phyloP scores from a whole-genome alignment of 805 yeast genomes.

The Candida sakaeoensis region DNA sequence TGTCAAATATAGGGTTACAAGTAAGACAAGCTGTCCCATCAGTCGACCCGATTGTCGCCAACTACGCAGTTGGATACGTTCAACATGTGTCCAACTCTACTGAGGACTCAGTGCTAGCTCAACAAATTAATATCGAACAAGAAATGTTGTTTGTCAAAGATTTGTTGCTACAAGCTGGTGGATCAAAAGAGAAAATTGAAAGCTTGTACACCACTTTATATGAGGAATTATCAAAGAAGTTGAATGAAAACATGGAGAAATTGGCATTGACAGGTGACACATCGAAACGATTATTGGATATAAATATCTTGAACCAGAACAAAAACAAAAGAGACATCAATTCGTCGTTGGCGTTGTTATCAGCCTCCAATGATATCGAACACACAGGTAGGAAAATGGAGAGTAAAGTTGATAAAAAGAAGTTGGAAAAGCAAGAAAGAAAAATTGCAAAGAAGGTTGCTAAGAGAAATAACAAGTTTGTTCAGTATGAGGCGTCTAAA shows the following conservation, averaged over 20 bases:
- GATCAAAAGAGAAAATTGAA: slow-evolving; percentile 52
- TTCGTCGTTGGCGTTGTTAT: slow-evolving; percentile 70
- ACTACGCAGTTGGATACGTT: slow-evolving; percentile 89
- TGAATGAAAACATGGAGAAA: slow-evolving; percentile 66
- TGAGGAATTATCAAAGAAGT: slow-evolving; percentile 49
- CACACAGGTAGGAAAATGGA: slow-evolving; percentile 90
- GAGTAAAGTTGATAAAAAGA: slow-evolving; percentile 92
- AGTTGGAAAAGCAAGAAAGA: slow-evolving; percentile 94
- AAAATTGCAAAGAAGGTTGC: slow-evolving; percentile 97
- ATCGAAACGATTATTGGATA: slow-evolving; percentile 78
- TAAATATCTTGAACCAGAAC: slow-evolving; percentile 58
- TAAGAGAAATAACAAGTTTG: slow-evolving; percentile 78
- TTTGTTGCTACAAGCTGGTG: slow-evolving; percentile 81
- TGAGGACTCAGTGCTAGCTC: slow-evolving; percentile 77
- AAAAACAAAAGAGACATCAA: slow-evolving; percentile 67
- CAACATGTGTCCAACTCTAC: slow-evolving; percentile 76
- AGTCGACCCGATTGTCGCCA: slow-evolving; percentile 81
- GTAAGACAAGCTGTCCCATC: slow-evolving; percentile 84
- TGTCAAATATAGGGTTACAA: slow-evolving; percentile 47
- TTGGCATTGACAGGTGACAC: slow-evolving; percentile 80
- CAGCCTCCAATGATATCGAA: slow-evolving; percentile 81
- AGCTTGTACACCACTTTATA: slow-evolving; percentile 44
- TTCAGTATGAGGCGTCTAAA: slow-evolving; percentile 91
- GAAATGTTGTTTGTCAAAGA: slow-evolving; percentile 69
- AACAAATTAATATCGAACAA: slow-evolving; percentile 57